Evolutionary conservation across 2,329 filamentous ascomycete species (phyloP), one percentile per base, ranked within the genome.

Genomic region (Cryphonectria radicalis): DNA sequence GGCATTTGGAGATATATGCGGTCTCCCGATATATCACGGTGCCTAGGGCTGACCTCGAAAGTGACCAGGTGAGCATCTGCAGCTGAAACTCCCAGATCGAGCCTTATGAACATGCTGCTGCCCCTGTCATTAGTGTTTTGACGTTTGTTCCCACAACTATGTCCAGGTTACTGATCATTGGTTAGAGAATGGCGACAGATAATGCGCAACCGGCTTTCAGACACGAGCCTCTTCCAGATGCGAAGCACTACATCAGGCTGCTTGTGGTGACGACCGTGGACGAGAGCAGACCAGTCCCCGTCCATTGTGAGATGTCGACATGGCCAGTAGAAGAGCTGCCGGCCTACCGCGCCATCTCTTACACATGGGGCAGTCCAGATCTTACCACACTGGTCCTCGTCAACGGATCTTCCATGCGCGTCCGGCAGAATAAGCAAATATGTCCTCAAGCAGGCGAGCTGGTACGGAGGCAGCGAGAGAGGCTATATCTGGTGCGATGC

Each of bases 391-490:
- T 35, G 4, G 28, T 71, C 14, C 17, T 63, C 19, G 22, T 71
- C 62, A 68, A 68, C 37, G 42, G 17, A 25, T 11, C 46, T 3
- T 17, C 6, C 1, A 62, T 66, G 40, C 11, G 10, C 19, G 66
- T 71, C n/a, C 28, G 70, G 10, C n/a, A 28, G 19, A 57, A 71
- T 32, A 66, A 66, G 70, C 66, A 66, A 71, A 25, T 55, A 53
- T 22, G 63, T 71, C 4, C 40, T 71, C 28, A 68, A 43, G 25
- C 70, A 69, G n/a, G 66, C 70, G 1, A 35, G 46, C 14, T 53
- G 62, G 53, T 32, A 28, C 40, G 42, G 28, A 1, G 63, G 32
- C 40, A 25, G 25, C 3, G 13, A 40, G n/a, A 17, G 2, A 8
- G 1, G 8, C 1, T 66, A 66, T n/a, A 5, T 59, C 10, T 72